These are phyloP conservation scores for Trypanosoma platydactyli DNA, from an alignment of 208 protist species.

Conservation along the genomic window DNA sequence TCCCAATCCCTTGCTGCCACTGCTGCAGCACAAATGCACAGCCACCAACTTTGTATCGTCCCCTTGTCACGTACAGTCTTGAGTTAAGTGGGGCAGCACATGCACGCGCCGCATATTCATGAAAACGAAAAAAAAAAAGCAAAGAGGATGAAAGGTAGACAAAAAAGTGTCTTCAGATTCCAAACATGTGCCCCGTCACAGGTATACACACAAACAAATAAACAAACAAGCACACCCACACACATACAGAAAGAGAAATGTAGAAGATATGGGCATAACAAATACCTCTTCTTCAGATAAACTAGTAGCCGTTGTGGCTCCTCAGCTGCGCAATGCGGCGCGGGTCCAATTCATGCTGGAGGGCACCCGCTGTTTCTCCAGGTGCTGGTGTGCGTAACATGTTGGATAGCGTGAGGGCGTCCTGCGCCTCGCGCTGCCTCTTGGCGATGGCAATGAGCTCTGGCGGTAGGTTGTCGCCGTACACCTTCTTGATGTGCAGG, in stretches of 20 bases:
- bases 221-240: not conserved
- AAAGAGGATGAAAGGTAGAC: too few relatives aligned
- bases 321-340: conserved; percentile 54
- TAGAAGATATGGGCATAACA: conserved; percentile 20
- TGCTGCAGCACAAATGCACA: too few relatives aligned
- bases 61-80: too few relatives aligned
- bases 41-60: conserved; percentile 6
- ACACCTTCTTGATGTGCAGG: conserved; percentile 59
- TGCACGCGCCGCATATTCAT: too few relatives aligned
- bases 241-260: conserved; percentile 1
- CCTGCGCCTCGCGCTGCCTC: conserved; percentile 75
- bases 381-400: conserved; percentile 79
- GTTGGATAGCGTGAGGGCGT: conserved; percentile 72
- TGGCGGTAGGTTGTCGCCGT: conserved; percentile 76
- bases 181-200: too few relatives aligned
- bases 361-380: conserved; percentile 68
- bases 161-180: too few relatives aligned
- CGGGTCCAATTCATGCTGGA: conserved; percentile 82
- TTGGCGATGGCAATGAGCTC: conserved; percentile 61
- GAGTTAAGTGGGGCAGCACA: too few relatives aligned
- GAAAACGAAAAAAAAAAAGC: too few relatives aligned
- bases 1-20: not conserved
- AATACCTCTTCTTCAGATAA: conserved; percentile 2
- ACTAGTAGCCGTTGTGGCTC: conserved; percentile 74
- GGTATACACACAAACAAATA: too few relatives aligned